Percentiles rank a stretch among this genome's conserved stretches.
Evolutionary conservation across 2,329 filamentous ascomycete genomes (phyloP).

Genomic region (Teratosphaeria viscida): DNA sequence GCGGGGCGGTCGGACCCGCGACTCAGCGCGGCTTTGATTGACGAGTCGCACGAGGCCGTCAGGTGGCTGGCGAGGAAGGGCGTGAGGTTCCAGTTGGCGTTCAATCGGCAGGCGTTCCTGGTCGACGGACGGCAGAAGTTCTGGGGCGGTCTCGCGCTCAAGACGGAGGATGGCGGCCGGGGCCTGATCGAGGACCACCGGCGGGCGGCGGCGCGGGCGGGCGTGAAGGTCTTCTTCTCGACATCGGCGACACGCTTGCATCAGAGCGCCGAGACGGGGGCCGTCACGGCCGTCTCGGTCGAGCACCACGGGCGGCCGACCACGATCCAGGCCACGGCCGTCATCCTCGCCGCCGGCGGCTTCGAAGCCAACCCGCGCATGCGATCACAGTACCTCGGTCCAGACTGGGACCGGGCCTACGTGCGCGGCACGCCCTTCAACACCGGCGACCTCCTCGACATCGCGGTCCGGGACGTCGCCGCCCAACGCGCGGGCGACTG

Average conservation of each 20-base stretch:
- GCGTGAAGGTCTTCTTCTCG: conserved; percentile 38
- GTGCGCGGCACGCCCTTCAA: conserved; percentile 57
- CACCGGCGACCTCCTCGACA: conserved; percentile 47
- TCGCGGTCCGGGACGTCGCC: conserved; percentile 35
- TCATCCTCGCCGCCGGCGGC: conserved; percentile 51
- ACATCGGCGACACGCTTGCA: conserved; percentile 36
- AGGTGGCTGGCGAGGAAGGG: conserved; percentile 20
- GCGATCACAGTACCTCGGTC: conserved; percentile 45
- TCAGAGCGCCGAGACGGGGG: conserved; percentile 20
- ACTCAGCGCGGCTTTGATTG: conserved; percentile 41
- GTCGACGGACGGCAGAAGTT: conserved; percentile 52
- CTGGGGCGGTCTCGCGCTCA: conserved; percentile 56
- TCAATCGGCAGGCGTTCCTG: conserved; percentile 56
- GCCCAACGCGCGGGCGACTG: conserved; percentile 32
- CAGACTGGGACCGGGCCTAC: conserved; percentile 51
- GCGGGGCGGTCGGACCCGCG: conserved; percentile 41
- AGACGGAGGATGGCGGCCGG: conserved; percentile 49
- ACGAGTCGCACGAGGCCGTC: conserved; percentile 19
- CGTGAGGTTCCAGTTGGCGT: conserved; percentile 40
- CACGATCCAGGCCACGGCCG: conserved; percentile 27
- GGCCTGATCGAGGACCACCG: conserved; percentile 44
- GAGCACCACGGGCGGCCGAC: conserved; percentile 16
- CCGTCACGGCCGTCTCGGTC: conserved; percentile 26
- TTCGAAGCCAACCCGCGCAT: conserved; percentile 53
- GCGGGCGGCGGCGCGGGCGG: conserved; percentile 32